Evolutionary conservation across 2,329 filamentous ascomycete genomes (phyloP).

Genomic region (Fusarium verrucosum): DNA sequence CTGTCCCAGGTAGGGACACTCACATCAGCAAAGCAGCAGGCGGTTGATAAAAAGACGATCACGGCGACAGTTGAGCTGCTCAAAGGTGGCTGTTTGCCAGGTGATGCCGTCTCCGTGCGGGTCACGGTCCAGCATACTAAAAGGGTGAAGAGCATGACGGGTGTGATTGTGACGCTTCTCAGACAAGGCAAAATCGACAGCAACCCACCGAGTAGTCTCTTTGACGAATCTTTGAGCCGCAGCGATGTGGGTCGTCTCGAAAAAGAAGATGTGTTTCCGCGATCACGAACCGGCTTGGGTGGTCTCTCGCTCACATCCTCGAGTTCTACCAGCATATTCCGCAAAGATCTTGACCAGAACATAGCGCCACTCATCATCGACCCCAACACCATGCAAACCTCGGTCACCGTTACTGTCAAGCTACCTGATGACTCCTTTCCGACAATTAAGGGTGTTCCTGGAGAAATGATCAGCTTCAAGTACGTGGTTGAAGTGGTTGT

Average conservation of each 20-base stretch:
- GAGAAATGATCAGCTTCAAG: conserved; percentile 93
- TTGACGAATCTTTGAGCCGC: conserved; percentile 63
- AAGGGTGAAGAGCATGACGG: conserved; percentile 87
- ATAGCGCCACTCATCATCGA: conserved; percentile 90
- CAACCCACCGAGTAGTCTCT: conserved; percentile 62
- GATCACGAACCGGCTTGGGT: conserved; percentile 84
- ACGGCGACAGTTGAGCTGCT: conserved; percentile 85
- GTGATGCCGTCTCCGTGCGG: conserved; percentile 82
- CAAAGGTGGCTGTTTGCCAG: conserved; percentile 84
- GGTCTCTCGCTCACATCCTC: conserved; percentile 87
- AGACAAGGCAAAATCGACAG: conserved; percentile 91
- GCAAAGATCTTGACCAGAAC: conserved; percentile 91
- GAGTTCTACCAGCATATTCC: conserved; percentile 89
- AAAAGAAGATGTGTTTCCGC: conserved; percentile 86
- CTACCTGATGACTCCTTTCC: conserved; percentile 92
- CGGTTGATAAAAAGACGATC: conserved; percentile 77
- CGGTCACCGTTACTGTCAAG: conserved; percentile 83
- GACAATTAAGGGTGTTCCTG: conserved; percentile 88
- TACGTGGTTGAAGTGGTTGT: conserved; percentile 94
- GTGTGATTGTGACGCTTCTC: conserved; percentile 92
- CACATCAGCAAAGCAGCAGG: conserved; percentile 52
- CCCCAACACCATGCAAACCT: conserved; percentile 78
- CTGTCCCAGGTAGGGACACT: conserved; percentile 47
- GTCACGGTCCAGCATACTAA: conserved; percentile 90
- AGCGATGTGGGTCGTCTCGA: conserved; percentile 74